phyloP scores from a whole-genome alignment of 768 basidiomycete genomes.

The Holtermannia corniformis region DNA sequence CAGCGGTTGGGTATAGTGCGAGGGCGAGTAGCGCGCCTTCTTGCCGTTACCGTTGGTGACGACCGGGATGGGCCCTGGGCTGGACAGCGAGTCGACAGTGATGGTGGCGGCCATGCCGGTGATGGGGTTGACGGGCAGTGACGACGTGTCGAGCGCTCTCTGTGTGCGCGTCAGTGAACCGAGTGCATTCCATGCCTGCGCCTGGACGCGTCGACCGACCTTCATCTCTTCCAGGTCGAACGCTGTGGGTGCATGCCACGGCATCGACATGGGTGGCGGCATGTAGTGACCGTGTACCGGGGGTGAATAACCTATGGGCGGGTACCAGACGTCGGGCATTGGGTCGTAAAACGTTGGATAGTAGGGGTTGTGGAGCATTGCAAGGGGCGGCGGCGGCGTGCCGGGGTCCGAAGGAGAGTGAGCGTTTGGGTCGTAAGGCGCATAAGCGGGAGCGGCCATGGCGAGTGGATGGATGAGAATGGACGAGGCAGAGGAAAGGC shows the following conservation, averaged over 20 bases:
- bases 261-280: no score
- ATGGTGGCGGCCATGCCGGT: not conserved
- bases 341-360: no score
- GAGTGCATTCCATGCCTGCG: no score
- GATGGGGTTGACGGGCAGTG: constrained; percentile 25
- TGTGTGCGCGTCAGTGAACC: constrained; percentile 2
- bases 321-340: no score
- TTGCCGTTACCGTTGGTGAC: no score
- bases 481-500: constrained; percentile 6
- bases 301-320: no score
- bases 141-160: constrained; percentile 27
- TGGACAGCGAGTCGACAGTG: not conserved
- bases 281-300: no score
- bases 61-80: constrained; percentile 7
- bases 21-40: constrained; percentile 18
- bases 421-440: constrained; percentile 1
- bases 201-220: no score
- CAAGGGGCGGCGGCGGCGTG: not conserved
- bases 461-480: not conserved
- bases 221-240: constrained; percentile 31
- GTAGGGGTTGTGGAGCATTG: not conserved
- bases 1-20: not conserved
- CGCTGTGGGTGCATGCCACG: no score
- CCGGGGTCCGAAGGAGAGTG: not conserved
- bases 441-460: constrained; percentile 9